These are phyloP conservation scores for Candida orba DNA, from an alignment of 805 yeast genomes.

Conservation along the genomic window DNA sequence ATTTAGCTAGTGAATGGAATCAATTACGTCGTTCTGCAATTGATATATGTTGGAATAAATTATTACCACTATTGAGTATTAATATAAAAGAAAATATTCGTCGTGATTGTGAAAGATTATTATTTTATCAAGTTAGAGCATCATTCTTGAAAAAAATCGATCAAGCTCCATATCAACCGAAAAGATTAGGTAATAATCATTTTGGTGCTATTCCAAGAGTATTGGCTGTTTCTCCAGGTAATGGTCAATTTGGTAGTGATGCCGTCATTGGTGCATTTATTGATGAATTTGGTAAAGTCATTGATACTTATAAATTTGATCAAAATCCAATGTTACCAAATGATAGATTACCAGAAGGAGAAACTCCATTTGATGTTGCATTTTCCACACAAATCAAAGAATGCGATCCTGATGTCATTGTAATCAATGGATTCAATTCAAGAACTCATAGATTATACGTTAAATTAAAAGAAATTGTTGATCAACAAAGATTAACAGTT, in stretches of 20 bases:
- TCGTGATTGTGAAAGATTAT: conserved; percentile 62
- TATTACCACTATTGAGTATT: conserved; percentile 59
- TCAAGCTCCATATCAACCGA: conserved; percentile 90
- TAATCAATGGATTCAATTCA: conserved; percentile 81
- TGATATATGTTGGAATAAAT: conserved; percentile 56
- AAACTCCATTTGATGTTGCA: conserved; percentile 55
- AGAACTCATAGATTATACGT: conserved; percentile 55
- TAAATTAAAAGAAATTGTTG: conserved; percentile 48
- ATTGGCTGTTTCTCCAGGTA: conserved; percentile 76
- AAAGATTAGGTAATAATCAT: conserved; percentile 43
- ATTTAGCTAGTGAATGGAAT: conserved; percentile 76
- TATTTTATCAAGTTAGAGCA: conserved; percentile 64
- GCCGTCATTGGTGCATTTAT: conserved; percentile 79
- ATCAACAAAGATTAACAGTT: conserved; percentile 44
- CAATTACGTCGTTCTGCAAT: conserved; percentile 61
- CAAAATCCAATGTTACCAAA: conserved; percentile 51
- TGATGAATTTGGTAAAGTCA: conserved; percentile 73
- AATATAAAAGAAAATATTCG: conserved; percentile 80
- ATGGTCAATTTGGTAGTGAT: conserved; percentile 72
- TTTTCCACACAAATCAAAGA: conserved; percentile 53
- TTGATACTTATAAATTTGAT: conserved; percentile 71
- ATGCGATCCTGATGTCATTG: conserved; percentile 83
- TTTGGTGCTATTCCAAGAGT: conserved; percentile 83
- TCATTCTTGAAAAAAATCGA: conserved; percentile 66
- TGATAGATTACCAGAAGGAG: conserved; percentile 36